Evolutionary conservation across 805 yeast species (phyloP), one percentile per base, ranked within the genome.

Genomic region (Candida boleticola): DNA sequence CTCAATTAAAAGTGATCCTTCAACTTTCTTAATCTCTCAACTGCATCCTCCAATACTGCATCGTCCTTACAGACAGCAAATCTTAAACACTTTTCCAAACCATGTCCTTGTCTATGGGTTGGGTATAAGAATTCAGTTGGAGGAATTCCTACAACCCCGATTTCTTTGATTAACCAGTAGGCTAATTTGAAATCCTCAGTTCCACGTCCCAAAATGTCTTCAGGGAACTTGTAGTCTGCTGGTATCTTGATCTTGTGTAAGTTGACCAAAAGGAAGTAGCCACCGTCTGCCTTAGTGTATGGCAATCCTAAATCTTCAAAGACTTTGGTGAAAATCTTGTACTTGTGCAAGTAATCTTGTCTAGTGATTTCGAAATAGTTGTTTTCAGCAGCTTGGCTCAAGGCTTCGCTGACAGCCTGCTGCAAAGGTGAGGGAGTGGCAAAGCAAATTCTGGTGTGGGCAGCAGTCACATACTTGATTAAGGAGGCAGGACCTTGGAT

Each of bases 1-100:
- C n/a, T n/a, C n/a, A n/a, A n/a, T 42, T 54, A 63, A 44, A 70
- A 56, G 52, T 82, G 89, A 38, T 84, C 64, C 66, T 83, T 84
- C 55, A 92, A 74, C 31, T 78, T 79, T 54, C 77, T 71, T 50
- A 93, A 76, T 63, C 89, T 80, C 45, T 69, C 77, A 18, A 83
- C 96, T 0, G 98, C 97, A 51, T 84, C 88, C 50, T 79, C 82
- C 50, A 93, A 73, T 45, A 87, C 73, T 3, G 69, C 74, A 58
- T 93, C 95, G 53, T 86, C 96, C 68, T 93, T 93, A 74, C 99
- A 93, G 16, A 93, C 95, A 13, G 99, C 98, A 62, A 93, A 90
- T 58, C 99, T 81, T 47, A 93, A 70, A 58, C 89, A 79, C 53
- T 87, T 83, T 58, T 90, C 96, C 42, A 92, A 89, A 14, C 83